Evolutionary conservation across 352 stramenopile genomes (phyloP), one percentile per base, ranked within the genome.

Genomic region (Globisporangium emineosum): DNA sequence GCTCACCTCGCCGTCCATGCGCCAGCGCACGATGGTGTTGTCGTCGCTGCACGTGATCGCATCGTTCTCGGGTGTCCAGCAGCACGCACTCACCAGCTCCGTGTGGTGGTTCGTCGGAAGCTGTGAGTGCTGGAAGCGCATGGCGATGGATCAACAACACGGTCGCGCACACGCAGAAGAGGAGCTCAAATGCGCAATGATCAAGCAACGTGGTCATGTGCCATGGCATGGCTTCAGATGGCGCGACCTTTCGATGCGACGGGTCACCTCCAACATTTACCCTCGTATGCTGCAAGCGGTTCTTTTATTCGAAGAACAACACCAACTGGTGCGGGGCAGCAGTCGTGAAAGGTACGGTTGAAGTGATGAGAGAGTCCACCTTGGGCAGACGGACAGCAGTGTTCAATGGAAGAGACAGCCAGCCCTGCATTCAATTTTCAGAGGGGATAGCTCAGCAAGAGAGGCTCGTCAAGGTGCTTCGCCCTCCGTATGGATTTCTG

Each of bases 51-150:
- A 95, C 33, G 83, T 91, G 72, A 93, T 88, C n/a, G 83, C 80
- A 59, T 95, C 85, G 70, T 93, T 95, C 73, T 91, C 83, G n/a
- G 86, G 85, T 33, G 86, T 95, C 86, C 86, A 95, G 70, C 86
- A 95, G 60, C 82, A 91, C 47, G 86, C 78, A 37, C 85, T 91
- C 68, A 95, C 86, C 42, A 95, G 85, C 66, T 95, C 83, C 32
- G 71, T 75, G 78, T 95, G 86, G 63, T 91, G 78, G 65, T 88
- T 89, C 43, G 73, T 81, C 42, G 84, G 63, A 45, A 86, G 67
- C 68, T 94, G 86, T 23, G 81, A 79, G 71, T 91, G 77, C 68
- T 94, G 84, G 57, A 94, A 85, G 61, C 83, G 81, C 86, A 94
- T 94, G 17, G 27, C 29, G 30, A 42, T 12, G 51, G 8, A 3